Evolutionary conservation across 192 early-diverging fungal species (phyloP), one percentile per base, ranked within the genome.

Genomic region (Diversispora eburnea): DNA sequence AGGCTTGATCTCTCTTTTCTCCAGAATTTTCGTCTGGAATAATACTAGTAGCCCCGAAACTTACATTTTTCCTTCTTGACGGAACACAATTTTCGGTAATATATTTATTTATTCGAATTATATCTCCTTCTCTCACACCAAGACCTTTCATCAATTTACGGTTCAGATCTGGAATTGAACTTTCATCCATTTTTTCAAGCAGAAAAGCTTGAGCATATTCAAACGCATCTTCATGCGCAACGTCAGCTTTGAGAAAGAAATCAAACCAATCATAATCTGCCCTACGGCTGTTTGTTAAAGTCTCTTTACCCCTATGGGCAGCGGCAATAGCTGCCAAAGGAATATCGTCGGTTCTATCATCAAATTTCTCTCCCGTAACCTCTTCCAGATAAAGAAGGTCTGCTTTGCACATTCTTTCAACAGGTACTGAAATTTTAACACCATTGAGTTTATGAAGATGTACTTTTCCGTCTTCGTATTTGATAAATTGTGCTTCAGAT

Each of bases 381-480:
- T 81, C 71, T 57, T 88, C 86, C 61, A 88, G 81, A 76, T 73
- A 86, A 22, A 49, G 73, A 39, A 86, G 65, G 74, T 86, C 88
- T 46, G 85, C 85, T n/a, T 77, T 76, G 0, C 87, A 87, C 74
- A 99, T 89, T 75, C 97, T 97, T 6, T 93, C 90, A 45, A 97
- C 78, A 3, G 95, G 90, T 10, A 99, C 97, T 39, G 85, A 90
- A 77, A 99, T 98, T 58, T 89, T 95, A 64, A 95, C 94, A 70
- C 94, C 94, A 78, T 99, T 99, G 4, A 88, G 80, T 77, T 99
- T 99, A 80, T 97, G 95, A 59, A 99, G 78, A 22, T 96, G 91
- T 46, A 95, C 89, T 70, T 94, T 92, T 65, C 91, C 92, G n/a
- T 96, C 91, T 20, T 81, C 64, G 64, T 92, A 87, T 39, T 83